Conservation (phyloP, 352 stramenopile genomes). For the Phytophthora pisi region DNA sequence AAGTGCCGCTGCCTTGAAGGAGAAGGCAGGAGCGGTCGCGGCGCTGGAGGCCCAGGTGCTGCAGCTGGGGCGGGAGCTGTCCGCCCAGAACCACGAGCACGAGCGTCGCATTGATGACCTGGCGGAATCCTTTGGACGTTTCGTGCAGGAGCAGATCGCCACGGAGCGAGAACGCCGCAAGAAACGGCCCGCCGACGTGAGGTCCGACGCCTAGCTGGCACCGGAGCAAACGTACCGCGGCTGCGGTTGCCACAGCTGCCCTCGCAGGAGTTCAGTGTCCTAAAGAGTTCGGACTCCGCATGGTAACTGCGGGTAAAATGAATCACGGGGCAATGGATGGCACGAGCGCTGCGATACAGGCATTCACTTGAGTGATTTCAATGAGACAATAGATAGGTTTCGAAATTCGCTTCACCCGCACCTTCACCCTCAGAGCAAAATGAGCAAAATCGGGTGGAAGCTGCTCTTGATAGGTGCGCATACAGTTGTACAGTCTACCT, state of each 20-base stretch:
- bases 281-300: not conserved
- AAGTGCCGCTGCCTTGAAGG: conserved; percentile 33
- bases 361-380: not conserved
- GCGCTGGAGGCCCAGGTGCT: conserved; percentile 49
- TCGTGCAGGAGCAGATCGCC: conserved; percentile 64
- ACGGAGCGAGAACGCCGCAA: conserved; percentile 49
- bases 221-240: not conserved
- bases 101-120: conserved; percentile 65
- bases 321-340: not conserved
- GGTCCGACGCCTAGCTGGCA: conserved; percentile 11
- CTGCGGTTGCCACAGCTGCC: not conserved
- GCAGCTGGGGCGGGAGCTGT: conserved; percentile 48
- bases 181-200: conserved; percentile 17
- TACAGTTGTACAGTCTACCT: no score
- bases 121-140: conserved; percentile 52
- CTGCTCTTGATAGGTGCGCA: no score
- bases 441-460: no score
- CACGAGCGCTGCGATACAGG: no score
- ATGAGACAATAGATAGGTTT: no score
- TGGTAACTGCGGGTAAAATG: not conserved
- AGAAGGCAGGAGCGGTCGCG: conserved; percentile 37
- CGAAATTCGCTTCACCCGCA: no score
- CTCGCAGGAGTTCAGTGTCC: not conserved
- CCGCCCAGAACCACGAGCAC: conserved; percentile 50
- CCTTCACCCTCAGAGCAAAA: no score